Base-by-base conservation (phyloP, 2,329 filamentous ascomycete genomes). In the Cordyceps fumosorosea region DNA sequence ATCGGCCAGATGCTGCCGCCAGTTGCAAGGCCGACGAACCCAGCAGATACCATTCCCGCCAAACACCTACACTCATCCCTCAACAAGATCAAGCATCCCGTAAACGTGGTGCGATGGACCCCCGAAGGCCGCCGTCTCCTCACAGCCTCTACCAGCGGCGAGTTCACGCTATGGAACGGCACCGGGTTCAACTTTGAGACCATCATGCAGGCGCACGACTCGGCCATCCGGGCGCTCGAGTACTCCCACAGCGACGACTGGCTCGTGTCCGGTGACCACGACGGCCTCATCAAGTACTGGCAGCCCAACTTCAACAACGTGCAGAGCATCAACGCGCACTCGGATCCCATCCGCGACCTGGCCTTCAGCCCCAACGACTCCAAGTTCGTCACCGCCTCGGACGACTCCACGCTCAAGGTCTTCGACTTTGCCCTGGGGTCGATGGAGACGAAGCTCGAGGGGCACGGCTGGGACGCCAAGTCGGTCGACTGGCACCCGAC, bases 111-210 rank as follows among this genome's bases (percentile, higher is more conserved):
- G 47, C 86, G 91, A 74, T 99, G 95, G 95, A 99, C 96, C 18
- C 95, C 95, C 7, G 95, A 99, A 75, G 95, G 95, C 32, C 88
- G 95, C 64, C 84, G 95, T 67, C 79, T 99, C 62, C 82, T 99
- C 72, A 98, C 95, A 0, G 95, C 92, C 24, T 96, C 93, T 0
- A 96, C 92, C 67, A 98, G 93, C 73, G 95, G 95, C 71, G 95
- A 99, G 74, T 99, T 99, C 70, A 99, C 96, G 45, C 77, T 99
- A 3, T 99, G 95, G 95, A 99, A 99, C 73, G 95, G 95, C 65
- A 98, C 93, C 50, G 93, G 92, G 26, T 99, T 99, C 83, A 98
- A 99, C 75, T 99, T 99, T 69, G 95, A 99, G 78, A 98, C 95
- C 3, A 97, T 99, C 32, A 97, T 97, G 90, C 93, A 96, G 79